These are phyloP conservation scores for Exophiala aquamarina DNA, from an alignment of 2,329 filamentous ascomycete species.

Conservation along the genomic window DNA sequence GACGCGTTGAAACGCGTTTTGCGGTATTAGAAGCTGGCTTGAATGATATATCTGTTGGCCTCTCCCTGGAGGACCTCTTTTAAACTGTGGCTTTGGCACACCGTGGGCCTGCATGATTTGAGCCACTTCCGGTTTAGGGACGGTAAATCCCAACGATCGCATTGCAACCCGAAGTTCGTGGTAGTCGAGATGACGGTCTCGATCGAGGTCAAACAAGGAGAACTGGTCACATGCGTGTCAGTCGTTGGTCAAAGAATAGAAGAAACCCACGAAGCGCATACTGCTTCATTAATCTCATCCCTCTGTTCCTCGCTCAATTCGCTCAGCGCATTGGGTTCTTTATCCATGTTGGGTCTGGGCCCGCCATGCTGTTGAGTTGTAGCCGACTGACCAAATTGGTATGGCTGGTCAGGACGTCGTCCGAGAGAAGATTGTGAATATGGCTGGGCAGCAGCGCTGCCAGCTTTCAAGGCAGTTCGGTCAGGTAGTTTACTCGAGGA, in stretches of 20 bases:
- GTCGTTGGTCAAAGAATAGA: background rate
- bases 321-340: conserved; percentile 50
- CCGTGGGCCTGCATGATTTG: conserved; percentile 79
- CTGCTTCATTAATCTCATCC: conserved; percentile 91
- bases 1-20: conserved; percentile 70
- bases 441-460: conserved; percentile 31
- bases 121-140: conserved; percentile 82
- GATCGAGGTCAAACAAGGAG: conserved; percentile 93
- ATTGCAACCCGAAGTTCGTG: conserved; percentile 97
- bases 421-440: conserved; percentile 47
- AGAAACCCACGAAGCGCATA: conserved; percentile 51
- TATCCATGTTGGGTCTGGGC: conserved; percentile 43
- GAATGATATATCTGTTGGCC: conserved; percentile 48
- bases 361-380: conserved; percentile 42
- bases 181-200: conserved; percentile 91
- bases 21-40: conserved; percentile 69
- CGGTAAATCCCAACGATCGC: conserved; percentile 90
- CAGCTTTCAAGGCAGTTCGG: conserved; percentile 35
- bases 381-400: conserved; percentile 39
- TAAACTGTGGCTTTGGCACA: conserved; percentile 63
- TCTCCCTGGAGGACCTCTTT: conserved; percentile 30
- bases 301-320: conserved; percentile 81
- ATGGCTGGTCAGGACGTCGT: conserved; percentile 32
- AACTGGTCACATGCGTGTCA: conserved; percentile 58
- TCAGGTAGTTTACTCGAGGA: conserved; percentile 56